phyloP scores from a whole-genome alignment of 1,284 basidiomycete species.

The Meira miltonrushii region DNA sequence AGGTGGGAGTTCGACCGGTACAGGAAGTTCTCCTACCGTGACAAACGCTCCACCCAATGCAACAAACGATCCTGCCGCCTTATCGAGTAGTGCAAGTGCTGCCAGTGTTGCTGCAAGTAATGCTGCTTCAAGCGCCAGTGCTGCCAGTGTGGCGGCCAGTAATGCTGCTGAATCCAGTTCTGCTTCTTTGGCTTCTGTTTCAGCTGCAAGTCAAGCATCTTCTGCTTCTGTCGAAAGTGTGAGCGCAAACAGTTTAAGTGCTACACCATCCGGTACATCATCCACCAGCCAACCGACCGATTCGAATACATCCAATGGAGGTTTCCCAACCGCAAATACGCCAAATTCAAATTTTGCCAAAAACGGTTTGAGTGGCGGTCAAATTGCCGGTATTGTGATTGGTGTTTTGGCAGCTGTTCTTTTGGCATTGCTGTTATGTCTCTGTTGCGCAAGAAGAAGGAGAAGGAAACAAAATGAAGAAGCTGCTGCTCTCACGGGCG shows the following conservation, averaged over 20 bases:
- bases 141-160: neutral
- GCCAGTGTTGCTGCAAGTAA: neutral
- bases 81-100: slow-evolving; percentile 8
- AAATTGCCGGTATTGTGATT: slow-evolving; percentile 38
- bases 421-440: slow-evolving; percentile 23
- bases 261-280: neutral
- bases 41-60: too few relatives aligned
- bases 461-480: slow-evolving; percentile 12
- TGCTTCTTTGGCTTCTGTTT: slow-evolving; percentile 7
- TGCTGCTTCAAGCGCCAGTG: neutral
- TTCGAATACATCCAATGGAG: neutral
- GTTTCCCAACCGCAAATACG: neutral
- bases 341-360: slow-evolving; percentile 8
- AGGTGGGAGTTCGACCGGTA: too few relatives aligned
- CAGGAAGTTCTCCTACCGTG: too few relatives aligned
- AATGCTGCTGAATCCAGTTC: slow-evolving; percentile 6
- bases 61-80: too few relatives aligned
- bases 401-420: slow-evolving; percentile 26
- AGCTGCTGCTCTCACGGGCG: slow-evolving; percentile 19
- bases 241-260: neutral
- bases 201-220: slow-evolving; percentile 3
- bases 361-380: slow-evolving; percentile 26
- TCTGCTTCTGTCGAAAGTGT: slow-evolving; percentile 4
- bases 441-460: slow-evolving; percentile 26
- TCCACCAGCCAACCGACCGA: neutral